Conservation (phyloP, 2,329 filamentous ascomycete species). For the Aspergillus nomiae region DNA sequence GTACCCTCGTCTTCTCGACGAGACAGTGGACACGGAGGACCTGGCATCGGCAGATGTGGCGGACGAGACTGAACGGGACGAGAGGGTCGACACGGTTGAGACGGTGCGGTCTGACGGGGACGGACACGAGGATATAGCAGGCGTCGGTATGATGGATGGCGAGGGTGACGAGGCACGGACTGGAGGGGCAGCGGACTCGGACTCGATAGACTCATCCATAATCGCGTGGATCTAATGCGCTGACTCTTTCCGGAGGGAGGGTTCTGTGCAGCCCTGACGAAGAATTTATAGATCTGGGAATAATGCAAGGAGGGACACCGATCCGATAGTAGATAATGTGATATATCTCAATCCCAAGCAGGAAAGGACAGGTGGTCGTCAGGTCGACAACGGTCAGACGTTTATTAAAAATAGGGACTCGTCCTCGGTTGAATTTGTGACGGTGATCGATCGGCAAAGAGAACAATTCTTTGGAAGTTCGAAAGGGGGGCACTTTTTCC, state of each 20-base stretch:
- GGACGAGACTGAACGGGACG: constrained; percentile 49
- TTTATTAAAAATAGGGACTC: constrained; percentile 16
- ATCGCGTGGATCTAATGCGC: constrained; percentile 12
- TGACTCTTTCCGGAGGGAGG: constrained; percentile 3
- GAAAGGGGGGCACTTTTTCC: constrained; percentile 24
- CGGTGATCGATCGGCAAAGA: constrained; percentile 22
- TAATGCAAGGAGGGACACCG: constrained; percentile 5
- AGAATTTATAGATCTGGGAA: constrained; percentile 11
- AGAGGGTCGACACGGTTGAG: constrained; percentile 50
- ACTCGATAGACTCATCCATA: constrained; percentile 33
- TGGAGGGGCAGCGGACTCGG: constrained; percentile 24
- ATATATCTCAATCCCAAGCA: constrained; percentile 9
- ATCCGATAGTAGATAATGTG: constrained; percentile 6
- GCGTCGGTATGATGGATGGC: constrained; percentile 44
- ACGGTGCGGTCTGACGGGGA: constrained; percentile 46
- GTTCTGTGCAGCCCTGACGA: constrained; percentile 2
- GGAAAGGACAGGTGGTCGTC: constrained; percentile 24
- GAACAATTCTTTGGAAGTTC: constrained; percentile 20
- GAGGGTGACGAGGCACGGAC: constrained; percentile 42
- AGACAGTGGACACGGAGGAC: constrained; percentile 43
- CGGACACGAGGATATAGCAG: constrained; percentile 47
- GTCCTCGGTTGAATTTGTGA: constrained; percentile 18
- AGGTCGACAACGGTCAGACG: constrained; percentile 12
- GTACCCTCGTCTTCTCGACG: constrained; percentile 71
- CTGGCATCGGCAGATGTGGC: constrained; percentile 45